A percentile compares a stretch with the other conserved stretches of the same genome.
These are phyloP conservation scores for Nepenthes alata DNA, from an alignment of 179 eudicot genomes.

Conservation along the genomic window DNA sequence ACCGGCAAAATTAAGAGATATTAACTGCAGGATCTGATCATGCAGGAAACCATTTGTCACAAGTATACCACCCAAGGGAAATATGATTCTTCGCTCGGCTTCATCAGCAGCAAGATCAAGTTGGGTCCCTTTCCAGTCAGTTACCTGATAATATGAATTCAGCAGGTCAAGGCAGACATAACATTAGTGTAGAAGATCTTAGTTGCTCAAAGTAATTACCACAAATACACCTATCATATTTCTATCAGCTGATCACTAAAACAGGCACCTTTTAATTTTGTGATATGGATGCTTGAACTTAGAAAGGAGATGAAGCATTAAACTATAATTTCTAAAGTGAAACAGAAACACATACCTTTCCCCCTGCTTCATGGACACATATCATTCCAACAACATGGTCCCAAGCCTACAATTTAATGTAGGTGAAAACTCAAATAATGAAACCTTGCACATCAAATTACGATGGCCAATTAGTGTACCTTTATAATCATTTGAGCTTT, in stretches of 20 bases:
- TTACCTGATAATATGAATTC: conserved; percentile 36
- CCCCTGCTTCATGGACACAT: conserved; percentile 94
- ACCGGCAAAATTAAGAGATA: conserved; percentile 37
- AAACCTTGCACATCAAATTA: neutral
- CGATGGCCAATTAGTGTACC: conserved; percentile 24
- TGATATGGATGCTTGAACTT: neutral
- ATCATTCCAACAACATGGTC: conserved; percentile 93
- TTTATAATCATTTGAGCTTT: conserved; percentile 36
- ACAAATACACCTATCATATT: neutral
- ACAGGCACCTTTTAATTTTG: neutral
- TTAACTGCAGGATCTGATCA: conserved; percentile 38
- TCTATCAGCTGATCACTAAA: no score
- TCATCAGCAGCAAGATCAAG: conserved; percentile 71
- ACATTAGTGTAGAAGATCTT: neutral
- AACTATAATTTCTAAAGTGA: neutral
- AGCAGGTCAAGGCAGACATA: neutral
- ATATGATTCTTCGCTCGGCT: conserved; percentile 45
- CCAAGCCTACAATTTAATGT: conserved; percentile 49
- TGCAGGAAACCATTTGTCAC: conserved; percentile 59
- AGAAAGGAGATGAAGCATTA: conserved; percentile 1
- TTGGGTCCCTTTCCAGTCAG: conserved; percentile 67
- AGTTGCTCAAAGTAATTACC: neutral
- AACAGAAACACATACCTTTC: conserved; percentile 43
- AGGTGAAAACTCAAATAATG: conserved; percentile 10
- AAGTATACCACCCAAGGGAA: conserved; percentile 74